phyloP scores from a whole-genome alignment of 441 rosid species.

The Isatis lusitanica region DNA sequence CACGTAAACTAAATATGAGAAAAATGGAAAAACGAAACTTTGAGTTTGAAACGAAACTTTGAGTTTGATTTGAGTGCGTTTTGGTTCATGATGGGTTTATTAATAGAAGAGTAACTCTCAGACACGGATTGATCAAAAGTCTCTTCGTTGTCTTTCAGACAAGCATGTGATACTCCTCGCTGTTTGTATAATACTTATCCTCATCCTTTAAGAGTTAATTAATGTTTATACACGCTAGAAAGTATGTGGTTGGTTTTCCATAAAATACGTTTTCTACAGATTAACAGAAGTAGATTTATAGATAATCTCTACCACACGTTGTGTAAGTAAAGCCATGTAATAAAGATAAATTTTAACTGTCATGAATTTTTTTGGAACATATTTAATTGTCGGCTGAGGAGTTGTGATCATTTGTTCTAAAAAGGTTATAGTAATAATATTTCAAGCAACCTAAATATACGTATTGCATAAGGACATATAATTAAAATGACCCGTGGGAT shows the following conservation, averaged over 20 bases:
- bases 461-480: slow-evolving; percentile 10
- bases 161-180: slow-evolving; percentile 29
- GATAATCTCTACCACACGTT: too few species aligned
- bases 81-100: slow-evolving; percentile 16
- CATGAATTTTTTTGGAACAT: too few species aligned
- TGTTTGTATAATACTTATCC: slow-evolving; percentile 1
- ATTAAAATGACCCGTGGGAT: slow-evolving; percentile 27
- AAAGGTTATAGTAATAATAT: too few species aligned
- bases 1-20: background rate
- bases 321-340: too few species aligned
- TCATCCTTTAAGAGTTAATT: background rate
- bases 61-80: slow-evolving; percentile 6
- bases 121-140: slow-evolving; percentile 21
- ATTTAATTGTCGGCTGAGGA: too few species aligned
- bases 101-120: background rate
- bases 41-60: background rate
- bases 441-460: background rate
- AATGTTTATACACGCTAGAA: too few species aligned
- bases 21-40: background rate
- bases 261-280: too few species aligned
- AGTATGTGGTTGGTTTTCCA: too few species aligned
- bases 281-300: too few species aligned
- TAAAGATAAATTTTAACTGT: too few species aligned
- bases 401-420: too few species aligned
- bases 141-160: slow-evolving; percentile 21